Base-by-base conservation (phyloP, 1,284 basidiomycete species). In the Phlebopus sp. region DNA sequence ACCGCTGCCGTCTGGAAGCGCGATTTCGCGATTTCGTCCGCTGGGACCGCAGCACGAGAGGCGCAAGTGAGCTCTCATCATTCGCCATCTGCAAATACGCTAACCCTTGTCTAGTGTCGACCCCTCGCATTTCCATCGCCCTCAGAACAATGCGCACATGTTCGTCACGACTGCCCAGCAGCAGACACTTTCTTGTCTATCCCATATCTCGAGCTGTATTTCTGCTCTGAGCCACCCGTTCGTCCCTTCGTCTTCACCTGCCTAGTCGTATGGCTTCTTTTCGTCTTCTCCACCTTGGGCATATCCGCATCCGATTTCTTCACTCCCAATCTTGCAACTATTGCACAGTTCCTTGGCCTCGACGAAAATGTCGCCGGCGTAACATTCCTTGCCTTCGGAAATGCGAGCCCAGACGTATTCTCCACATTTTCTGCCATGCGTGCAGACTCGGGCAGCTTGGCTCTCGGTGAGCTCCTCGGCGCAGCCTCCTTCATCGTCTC, bases 401-500 rank as follows among this genome's bases (percentile, higher is more conserved):
- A 96, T 63, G 92, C 92, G 25, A 92, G 88, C 56, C 93, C 92
- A 0, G 92, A 96, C 65, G 79, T 94, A 5, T 97, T 98, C 66
- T 89, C 92, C 10, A 98, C 96, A 0, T 97, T 96, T 65, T 90
- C 91, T 0, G 92, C 96, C 14, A 91, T 99, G 82, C 83, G 84
- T 39, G 76, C 85, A 13, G 76, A 86, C 58, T 92, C 93, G 1
- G 93, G 94, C 6, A 84, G 90, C 46, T 71, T 99, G 44, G 96
- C 96, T 0, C 84, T 99, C 42, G 96, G 96, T 32, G 96, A 99
- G 69, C 78, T 99, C 5, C 75, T 99, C 18, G 96, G 96, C 13
- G 96, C 96, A 1, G 95, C 96, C 1, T 83, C 91, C 2, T 99
- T 98, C 71, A 96, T 98, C 65, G 86, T 94, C 17, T 92, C 92